phyloP scores from a whole-genome alignment of 306 rosid genomes.

The Cicer bijugum region DNA sequence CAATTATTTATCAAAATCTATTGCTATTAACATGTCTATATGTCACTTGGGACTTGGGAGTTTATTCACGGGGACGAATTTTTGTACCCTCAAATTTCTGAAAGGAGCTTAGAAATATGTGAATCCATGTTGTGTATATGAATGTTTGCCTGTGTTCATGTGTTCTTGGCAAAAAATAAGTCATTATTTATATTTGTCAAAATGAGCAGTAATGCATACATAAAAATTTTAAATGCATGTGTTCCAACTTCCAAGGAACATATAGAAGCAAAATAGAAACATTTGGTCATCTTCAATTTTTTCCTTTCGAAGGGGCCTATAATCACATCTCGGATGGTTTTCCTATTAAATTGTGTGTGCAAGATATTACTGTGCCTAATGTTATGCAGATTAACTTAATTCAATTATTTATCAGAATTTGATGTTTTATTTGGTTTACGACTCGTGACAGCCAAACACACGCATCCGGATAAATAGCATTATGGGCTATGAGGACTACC shows the following conservation, averaged over 20 bases:
- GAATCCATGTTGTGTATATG: background rate
- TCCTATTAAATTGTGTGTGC: background rate
- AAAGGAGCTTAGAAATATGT: conserved; percentile 19
- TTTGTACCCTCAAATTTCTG: background rate
- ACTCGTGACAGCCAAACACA: conserved; percentile 79
- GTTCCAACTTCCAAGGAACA: background rate
- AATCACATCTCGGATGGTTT: conserved; percentile 2
- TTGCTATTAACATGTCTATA: conserved; percentile 6
- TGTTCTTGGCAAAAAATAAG: conserved; percentile 20
- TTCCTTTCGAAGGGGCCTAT: conserved; percentile 5
- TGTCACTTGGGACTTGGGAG: background rate
- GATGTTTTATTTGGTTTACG: conserved; percentile 45
- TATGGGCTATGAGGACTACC: conserved; percentile 87
- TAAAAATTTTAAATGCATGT: conserved; percentile 14
- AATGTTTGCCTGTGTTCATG: conserved; percentile 1
- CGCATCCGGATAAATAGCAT: conserved; percentile 84
- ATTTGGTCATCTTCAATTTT: too few species aligned
- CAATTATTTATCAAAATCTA: background rate
- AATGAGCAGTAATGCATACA: conserved; percentile 24
- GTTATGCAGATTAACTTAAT: conserved; percentile 19
- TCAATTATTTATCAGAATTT: conserved; percentile 6
- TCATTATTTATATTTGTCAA: background rate
- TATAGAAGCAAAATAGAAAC: too few species aligned
- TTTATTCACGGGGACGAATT: background rate
- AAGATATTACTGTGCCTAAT: conserved; percentile 2